phyloP scores from a whole-genome alignment of 2,329 filamentous ascomycete species.

The Aureobasidium namibiae region DNA sequence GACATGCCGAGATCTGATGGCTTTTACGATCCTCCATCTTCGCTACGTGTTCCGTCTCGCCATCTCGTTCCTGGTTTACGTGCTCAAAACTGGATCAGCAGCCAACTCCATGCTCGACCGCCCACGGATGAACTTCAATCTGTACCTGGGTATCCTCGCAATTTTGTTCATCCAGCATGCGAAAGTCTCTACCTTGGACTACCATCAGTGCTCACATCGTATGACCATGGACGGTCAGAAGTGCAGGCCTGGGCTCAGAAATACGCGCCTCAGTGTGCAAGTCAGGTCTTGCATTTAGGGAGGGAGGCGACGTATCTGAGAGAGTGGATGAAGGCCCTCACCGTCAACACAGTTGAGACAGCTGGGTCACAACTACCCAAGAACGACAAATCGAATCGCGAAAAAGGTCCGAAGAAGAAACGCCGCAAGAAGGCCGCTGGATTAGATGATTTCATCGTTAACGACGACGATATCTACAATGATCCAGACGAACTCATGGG shows the following conservation, averaged over 20 bases:
- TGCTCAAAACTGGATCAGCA: conserved; percentile 20
- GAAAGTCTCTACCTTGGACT: conserved; percentile 52
- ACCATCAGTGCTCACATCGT: conserved; percentile 59
- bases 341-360: conserved; percentile 67
- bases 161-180: conserved; percentile 49
- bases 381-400: conserved; percentile 10
- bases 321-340: conserved; percentile 72
- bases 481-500: conserved; percentile 58
- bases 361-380: conserved; percentile 27
- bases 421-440: conserved; percentile 58
- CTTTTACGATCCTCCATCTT: conserved; percentile 12
- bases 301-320: conserved; percentile 62
- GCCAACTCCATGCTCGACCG: background rate
- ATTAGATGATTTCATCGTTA: conserved; percentile 71
- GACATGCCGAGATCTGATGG: conserved; percentile 11
- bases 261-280: conserved; percentile 63
- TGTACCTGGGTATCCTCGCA: background rate
- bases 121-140: background rate
- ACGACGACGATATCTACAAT: conserved; percentile 59
- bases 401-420: conserved; percentile 47
- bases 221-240: conserved; percentile 73
- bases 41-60: conserved; percentile 23
- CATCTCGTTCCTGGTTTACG: conserved; percentile 28
- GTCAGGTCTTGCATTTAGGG: conserved; percentile 67
- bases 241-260: conserved; percentile 69